Conservation (phyloP, 306 rosid genomes). For the Luffa acutangula region DNA sequence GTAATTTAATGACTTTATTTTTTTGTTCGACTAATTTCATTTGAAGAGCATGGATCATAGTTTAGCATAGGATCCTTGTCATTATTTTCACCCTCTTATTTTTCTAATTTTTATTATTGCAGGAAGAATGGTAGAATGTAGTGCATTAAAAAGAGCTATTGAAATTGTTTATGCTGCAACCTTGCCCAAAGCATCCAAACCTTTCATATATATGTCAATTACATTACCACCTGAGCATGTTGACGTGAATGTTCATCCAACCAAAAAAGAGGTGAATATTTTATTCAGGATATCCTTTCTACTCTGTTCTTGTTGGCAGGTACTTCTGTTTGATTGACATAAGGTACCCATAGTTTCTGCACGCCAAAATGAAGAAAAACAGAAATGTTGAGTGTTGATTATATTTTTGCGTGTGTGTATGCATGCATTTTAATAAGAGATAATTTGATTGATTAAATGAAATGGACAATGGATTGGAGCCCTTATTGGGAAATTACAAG, state of each 20-base stretch:
- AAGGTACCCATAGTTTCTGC: neutral
- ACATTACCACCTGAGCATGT: slow-evolving; percentile 73
- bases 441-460: neutral
- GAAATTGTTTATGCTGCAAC: slow-evolving; percentile 94
- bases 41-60: neutral
- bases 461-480: neutral
- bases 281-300: neutral
- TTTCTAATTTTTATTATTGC: slow-evolving; percentile 10
- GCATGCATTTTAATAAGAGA: neutral
- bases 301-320: neutral
- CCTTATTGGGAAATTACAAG: neutral
- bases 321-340: neutral
- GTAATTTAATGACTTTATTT: neutral
- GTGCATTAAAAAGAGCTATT: slow-evolving; percentile 86
- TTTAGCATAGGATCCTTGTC: neutral
- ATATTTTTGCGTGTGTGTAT: neutral
- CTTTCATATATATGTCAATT: slow-evolving; percentile 77
- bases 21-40: neutral
- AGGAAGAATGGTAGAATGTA: slow-evolving; percentile 92
- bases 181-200: slow-evolving; percentile 89
- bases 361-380: neutral
- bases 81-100: neutral
- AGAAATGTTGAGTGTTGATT: neutral
- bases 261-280: slow-evolving; percentile 79
- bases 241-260: slow-evolving; percentile 88